Conservation (phyloP, 371 early-diverging fungal genomes). For the Apophysomyces variabilis region DNA sequence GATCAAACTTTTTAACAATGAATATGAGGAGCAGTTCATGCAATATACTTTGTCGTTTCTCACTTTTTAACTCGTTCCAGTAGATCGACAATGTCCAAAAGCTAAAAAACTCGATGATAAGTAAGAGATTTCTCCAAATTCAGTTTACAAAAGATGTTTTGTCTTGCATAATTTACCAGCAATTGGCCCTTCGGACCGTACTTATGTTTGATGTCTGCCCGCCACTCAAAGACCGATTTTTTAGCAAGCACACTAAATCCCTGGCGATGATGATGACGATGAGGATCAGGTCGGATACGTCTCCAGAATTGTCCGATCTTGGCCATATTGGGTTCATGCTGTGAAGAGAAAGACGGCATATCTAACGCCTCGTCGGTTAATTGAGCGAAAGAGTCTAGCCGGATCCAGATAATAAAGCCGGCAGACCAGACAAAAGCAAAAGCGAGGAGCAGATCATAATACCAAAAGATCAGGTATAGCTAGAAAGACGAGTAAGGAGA, state of each 20-base stretch:
- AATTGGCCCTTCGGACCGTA: slow-evolving; percentile 42
- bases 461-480: slow-evolving; percentile 40
- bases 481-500: not conserved
- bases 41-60: not conserved
- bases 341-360: not conserved
- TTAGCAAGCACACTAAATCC: slow-evolving; percentile 29
- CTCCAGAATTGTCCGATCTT: slow-evolving; percentile 20
- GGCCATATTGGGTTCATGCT: not conserved
- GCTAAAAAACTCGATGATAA: slow-evolving; percentile 15
- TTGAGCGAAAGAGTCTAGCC: slow-evolving; percentile 34
- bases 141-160: not conserved
- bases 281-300: slow-evolving; percentile 25
- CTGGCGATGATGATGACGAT: slow-evolving; percentile 18
- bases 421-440: slow-evolving; percentile 20
- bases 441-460: slow-evolving; percentile 36
- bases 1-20: slow-evolving; percentile 23
- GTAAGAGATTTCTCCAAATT: not conserved
- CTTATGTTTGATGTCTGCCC: slow-evolving; percentile 30
- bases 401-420: slow-evolving; percentile 21
- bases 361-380: slow-evolving; percentile 35
- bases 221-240: slow-evolving; percentile 40
- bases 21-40: not conserved
- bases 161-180: slow-evolving; percentile 23
- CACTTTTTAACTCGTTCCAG: slow-evolving; percentile 48
- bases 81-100: slow-evolving; percentile 39